These are phyloP conservation scores for Groenewaldozyma auringiensis DNA, from an alignment of 1,139 yeast species.

Conservation along the genomic window DNA sequence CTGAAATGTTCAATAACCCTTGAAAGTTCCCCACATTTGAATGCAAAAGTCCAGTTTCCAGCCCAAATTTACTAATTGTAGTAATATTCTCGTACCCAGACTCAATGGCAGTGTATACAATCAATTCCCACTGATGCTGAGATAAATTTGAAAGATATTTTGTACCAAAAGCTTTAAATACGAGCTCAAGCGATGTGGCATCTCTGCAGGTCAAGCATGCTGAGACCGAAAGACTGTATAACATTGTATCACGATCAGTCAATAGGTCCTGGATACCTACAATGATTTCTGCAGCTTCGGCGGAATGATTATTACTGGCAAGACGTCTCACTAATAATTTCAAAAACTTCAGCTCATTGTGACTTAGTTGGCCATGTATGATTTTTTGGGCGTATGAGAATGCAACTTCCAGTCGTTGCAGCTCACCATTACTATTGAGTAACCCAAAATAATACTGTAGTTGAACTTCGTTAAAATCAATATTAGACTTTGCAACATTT, in stretches of 20 bases:
- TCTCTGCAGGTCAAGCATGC: background rate
- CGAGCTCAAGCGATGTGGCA: background rate
- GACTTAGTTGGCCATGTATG: background rate
- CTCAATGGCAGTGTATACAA: background rate
- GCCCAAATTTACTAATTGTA: slow-evolving; percentile 11
- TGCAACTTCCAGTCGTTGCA: background rate
- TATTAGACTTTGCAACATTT: background rate
- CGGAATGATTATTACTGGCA: background rate
- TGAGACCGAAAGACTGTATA: background rate
- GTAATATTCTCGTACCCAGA: slow-evolving; percentile 6
- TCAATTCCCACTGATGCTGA: background rate
- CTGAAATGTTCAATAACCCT: background rate
- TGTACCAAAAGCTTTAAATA: background rate
- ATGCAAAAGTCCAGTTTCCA: slow-evolving; percentile 4
- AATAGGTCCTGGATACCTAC: background rate
- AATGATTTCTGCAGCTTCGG: background rate
- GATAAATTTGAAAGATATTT: background rate
- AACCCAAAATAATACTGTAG: background rate
- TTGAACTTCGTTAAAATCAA: background rate
- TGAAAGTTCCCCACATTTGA: background rate
- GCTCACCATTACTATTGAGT: background rate
- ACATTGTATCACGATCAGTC: background rate
- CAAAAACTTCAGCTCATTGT: background rate
- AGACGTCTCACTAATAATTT: background rate
- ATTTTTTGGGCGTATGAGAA: background rate